Conservation (phyloP, 352 stramenopile species). For the Globisporangium carolinianum region DNA sequence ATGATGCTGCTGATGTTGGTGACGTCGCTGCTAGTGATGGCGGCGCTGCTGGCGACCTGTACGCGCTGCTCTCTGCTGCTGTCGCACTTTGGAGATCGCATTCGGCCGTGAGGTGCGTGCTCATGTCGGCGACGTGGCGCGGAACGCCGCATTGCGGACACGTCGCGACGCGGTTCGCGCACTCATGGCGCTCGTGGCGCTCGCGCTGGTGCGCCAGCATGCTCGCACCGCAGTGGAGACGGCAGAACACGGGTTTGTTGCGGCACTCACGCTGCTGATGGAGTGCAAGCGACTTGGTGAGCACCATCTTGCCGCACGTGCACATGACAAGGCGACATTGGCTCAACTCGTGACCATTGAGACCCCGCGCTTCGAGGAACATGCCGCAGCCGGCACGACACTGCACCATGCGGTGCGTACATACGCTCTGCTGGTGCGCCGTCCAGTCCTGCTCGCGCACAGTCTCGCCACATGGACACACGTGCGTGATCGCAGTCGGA, state of each 20-base stretch:
- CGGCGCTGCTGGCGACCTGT: constrained; percentile 16
- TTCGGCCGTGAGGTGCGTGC: constrained; percentile 28
- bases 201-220: constrained; percentile 31
- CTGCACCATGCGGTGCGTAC: constrained; percentile 34
- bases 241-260: constrained; percentile 33
- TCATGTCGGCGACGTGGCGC: constrained; percentile 35
- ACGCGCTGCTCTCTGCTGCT: constrained; percentile 16
- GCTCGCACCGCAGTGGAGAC: constrained; percentile 24
- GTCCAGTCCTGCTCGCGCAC: constrained; percentile 20
- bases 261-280: constrained; percentile 47
- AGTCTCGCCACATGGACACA: constrained; percentile 38
- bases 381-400: constrained; percentile 47
- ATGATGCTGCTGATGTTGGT: too few species aligned
- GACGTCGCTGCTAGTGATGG: too few species aligned
- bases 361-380: constrained; percentile 39
- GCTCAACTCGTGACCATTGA: constrained; percentile 59
- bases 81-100: constrained; percentile 30
- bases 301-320: constrained; percentile 55
- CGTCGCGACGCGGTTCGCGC: constrained; percentile 22
- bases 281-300: constrained; percentile 41
- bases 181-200: constrained; percentile 52
- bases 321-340: constrained; percentile 64
- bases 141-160: constrained; percentile 33
- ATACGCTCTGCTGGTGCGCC: constrained; percentile 23
- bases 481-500: constrained; percentile 6